Conservation (phyloP, 129 eudicot species). For the Lonicera japonica region DNA sequence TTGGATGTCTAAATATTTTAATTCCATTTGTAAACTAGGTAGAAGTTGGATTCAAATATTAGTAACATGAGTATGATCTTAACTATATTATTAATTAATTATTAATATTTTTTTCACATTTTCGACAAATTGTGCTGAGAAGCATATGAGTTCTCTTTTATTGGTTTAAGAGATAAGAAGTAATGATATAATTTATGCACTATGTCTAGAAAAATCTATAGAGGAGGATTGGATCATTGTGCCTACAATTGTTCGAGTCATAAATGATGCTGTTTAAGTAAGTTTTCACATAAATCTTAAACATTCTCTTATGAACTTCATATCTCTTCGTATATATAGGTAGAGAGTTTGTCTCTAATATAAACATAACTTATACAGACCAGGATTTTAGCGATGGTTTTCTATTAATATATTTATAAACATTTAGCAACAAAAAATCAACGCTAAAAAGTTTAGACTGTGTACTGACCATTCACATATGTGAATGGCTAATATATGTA, state of each 20-base stretch:
- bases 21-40: conserved; percentile 9
- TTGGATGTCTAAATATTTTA: conserved; percentile 16
- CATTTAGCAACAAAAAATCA: too few relatives aligned
- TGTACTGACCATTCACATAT: background rate
- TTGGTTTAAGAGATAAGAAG: conserved; percentile 30
- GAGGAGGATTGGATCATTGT: conserved; percentile 2
- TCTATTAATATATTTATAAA: too few relatives aligned
- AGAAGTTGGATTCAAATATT: background rate
- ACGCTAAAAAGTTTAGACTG: too few relatives aligned
- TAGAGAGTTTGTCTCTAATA: too few relatives aligned
- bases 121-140: conserved; percentile 6
- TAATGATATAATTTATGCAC: conserved; percentile 21
- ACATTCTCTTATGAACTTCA: too few relatives aligned
- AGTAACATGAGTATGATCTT: too few relatives aligned
- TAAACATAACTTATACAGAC: too few relatives aligned
- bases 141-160: conserved; percentile 8
- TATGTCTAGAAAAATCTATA: conserved; percentile 11
- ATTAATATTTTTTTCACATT: background rate
- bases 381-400: too few relatives aligned
- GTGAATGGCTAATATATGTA: background rate
- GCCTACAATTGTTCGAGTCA: conserved; percentile 8
- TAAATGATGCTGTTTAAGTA: conserved; percentile 12
- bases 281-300: background rate
- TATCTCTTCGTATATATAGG: too few relatives aligned
- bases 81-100: too few relatives aligned